These are phyloP conservation scores for Oryza meyeriana DNA, from an alignment of 176 grass and related monocot species.

Conservation along the genomic window DNA sequence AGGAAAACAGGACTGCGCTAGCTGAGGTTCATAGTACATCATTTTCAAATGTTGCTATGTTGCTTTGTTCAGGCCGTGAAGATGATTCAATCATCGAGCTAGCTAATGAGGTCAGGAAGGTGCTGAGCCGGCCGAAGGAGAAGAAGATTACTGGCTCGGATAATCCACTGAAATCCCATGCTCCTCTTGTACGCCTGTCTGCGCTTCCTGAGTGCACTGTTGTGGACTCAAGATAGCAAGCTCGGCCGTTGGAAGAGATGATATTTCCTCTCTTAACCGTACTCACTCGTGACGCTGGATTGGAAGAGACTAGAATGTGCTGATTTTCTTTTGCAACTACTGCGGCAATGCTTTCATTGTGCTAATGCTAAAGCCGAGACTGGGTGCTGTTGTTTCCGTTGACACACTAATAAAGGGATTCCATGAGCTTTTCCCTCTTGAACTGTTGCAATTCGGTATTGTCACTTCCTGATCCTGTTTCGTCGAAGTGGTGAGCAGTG, in stretches of 20 bases:
- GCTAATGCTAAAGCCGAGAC: conserved; percentile 4
- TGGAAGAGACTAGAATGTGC: not conserved
- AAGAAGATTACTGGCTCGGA: conserved; percentile 41
- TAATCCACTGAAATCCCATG: conserved; percentile 32
- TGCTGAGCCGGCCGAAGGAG: conserved; percentile 45
- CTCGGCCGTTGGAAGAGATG: not conserved
- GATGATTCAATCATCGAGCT: conserved; percentile 63
- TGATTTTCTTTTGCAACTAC: conserved; percentile 18
- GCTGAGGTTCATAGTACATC: not conserved
- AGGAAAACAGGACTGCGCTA: not conserved
- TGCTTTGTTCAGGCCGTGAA: conserved; percentile 55
- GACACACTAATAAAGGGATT: conserved; percentile 4
- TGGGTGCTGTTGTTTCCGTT: not conserved
- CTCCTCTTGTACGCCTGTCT: conserved; percentile 19
- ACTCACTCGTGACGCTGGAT: not conserved
- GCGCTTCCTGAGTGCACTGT: conserved; percentile 39
- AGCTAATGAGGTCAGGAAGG: conserved; percentile 71
- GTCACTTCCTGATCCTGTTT: not conserved
- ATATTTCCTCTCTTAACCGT: conserved; percentile 19
- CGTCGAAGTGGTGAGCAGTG: not conserved
- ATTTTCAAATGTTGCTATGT: conserved; percentile 9
- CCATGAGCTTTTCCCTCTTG: not conserved
- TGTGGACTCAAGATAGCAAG: conserved; percentile 43
- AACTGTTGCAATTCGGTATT: not conserved
- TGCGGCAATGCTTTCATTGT: not conserved